Evolutionary conservation across 31 red algal species (phyloP), one percentile per base, ranked within the genome.

Genomic region (Odonthalia washingtoniensis): DNA sequence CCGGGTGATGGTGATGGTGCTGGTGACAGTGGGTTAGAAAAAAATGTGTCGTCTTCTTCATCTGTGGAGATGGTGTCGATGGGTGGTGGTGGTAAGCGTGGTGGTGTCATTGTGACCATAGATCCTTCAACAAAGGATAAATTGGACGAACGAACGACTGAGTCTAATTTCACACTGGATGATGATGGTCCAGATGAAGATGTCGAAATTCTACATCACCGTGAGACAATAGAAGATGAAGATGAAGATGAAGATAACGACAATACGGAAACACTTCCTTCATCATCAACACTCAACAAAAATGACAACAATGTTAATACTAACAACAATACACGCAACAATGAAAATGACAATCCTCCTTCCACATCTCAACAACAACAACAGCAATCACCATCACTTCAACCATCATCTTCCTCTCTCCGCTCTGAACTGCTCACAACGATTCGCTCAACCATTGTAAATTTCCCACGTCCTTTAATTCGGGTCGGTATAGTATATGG

Each of bases 401-500:
- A n/a, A n/a, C n/a, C n/a, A n/a, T n/a, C n/a, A n/a, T n/a, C n/a
- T n/a, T n/a, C n/a, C n/a, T 60, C 75, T 12, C 41, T 80, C 36
- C 72, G 78, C 70, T 18, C 38, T 64, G 78, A 80, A 39, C 36
- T 90, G 5, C n/a, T 65, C 32, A 46, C 18, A 1, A 76, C 77
- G 42, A 27, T 85, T 26, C 41, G 49, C n/a, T 31, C 39, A 36
- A 74, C 89, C 12, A 65, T 85, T 16, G 44, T 46, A 37, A 64
- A 83, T 21, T 88, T 94, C 68, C 91, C 91, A 16, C 84, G 81
- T 28, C 43, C 76, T 1, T 75, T 94, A 28, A 64, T 81, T 34
- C 80, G 70, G 41, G 91, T 94, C 0, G 80, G 84, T 70, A 65
- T 94, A 27, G 84, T 88, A 3, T 94, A 88, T 44, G 83, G 72